These are phyloP conservation scores for Lactarius evosmus DNA, from an alignment of 768 basidiomycete species.

Conservation along the genomic window DNA sequence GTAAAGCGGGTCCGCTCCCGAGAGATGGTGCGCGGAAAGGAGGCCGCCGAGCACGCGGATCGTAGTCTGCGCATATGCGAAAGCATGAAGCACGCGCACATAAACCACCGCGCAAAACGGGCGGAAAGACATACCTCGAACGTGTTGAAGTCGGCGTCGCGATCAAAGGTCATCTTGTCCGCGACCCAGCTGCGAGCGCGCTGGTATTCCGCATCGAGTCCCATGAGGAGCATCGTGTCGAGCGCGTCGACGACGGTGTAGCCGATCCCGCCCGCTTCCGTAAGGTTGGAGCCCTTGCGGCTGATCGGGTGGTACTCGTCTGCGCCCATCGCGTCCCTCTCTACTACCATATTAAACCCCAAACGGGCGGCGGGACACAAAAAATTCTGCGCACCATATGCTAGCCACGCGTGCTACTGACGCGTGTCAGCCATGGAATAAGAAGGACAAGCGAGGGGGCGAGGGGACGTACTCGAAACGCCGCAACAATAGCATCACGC, in stretches of 20 bases:
- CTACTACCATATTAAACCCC: conserved; percentile 40
- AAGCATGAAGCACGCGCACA: background rate
- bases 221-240: conserved; percentile 87
- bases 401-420: conserved; percentile 75
- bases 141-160: conserved; percentile 76
- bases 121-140: conserved; percentile 71
- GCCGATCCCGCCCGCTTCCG: conserved; percentile 72
- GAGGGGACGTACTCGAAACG: conserved; percentile 62
- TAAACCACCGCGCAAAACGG: background rate
- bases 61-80: conserved; percentile 58
- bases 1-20: conserved; percentile 61
- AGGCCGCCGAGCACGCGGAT: conserved; percentile 91
- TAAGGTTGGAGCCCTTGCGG: conserved; percentile 72
- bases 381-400: conserved; percentile 58
- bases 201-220: conserved; percentile 70
- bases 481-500: conserved; percentile 67
- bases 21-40: conserved; percentile 79
- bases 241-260: conserved; percentile 87
- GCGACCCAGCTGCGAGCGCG: conserved; percentile 78
- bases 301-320: conserved; percentile 92
- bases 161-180: conserved; percentile 65
- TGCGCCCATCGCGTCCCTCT: conserved; percentile 84
- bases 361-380: conserved; percentile 5
- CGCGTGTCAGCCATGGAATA: conserved; percentile 22
- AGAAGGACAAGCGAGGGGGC: background rate